Evolutionary conservation across 768 basidiomycete species (phyloP).

Genomic region (Bullera alba): DNA sequence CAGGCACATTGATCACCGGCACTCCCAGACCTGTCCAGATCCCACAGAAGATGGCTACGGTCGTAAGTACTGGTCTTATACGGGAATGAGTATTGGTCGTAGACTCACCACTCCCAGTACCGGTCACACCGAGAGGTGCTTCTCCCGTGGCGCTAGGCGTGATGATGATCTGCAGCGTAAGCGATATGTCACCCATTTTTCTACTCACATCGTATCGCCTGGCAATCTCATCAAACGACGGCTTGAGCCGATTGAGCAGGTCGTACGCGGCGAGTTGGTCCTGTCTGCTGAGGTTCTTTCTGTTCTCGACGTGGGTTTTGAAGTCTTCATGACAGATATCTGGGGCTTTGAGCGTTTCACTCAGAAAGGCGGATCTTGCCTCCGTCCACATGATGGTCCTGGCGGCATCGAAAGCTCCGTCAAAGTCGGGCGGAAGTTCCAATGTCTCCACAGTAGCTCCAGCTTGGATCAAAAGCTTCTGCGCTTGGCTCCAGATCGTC

Average conservation of each 20-base stretch:
- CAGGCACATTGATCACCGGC: too few species aligned
- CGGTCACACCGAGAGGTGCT: too few species aligned
- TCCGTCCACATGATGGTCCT: conserved; percentile 24
- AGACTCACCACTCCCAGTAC: too few species aligned
- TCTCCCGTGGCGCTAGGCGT: too few species aligned
- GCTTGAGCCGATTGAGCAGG: conserved; percentile 25
- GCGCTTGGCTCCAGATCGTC: conserved; percentile 21
- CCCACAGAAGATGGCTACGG: too few species aligned
- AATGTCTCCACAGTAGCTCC: conserved; percentile 38
- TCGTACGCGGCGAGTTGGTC: conserved; percentile 33
- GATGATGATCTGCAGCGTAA: too few species aligned
- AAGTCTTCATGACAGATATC: conserved; percentile 20
- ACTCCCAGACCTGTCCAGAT: too few species aligned
- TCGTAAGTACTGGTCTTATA: too few species aligned
- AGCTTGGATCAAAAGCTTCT: conserved; percentile 22
- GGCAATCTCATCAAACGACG: conserved; percentile 34
- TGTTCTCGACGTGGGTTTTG: conserved; percentile 28
- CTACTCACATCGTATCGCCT: conserved; percentile 30
- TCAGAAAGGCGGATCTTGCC: conserved; percentile 27
- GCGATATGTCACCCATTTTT: too few species aligned
- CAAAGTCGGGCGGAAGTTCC: conserved; percentile 32
- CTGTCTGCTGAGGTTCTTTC: conserved; percentile 4
- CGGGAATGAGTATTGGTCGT: too few species aligned
- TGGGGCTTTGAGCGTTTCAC: conserved; percentile 31
- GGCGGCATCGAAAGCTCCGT: conserved; percentile 1